Evolutionary conservation across 2,329 filamentous ascomycete species (phyloP).

Genomic region (Ophiostoma populinum): DNA sequence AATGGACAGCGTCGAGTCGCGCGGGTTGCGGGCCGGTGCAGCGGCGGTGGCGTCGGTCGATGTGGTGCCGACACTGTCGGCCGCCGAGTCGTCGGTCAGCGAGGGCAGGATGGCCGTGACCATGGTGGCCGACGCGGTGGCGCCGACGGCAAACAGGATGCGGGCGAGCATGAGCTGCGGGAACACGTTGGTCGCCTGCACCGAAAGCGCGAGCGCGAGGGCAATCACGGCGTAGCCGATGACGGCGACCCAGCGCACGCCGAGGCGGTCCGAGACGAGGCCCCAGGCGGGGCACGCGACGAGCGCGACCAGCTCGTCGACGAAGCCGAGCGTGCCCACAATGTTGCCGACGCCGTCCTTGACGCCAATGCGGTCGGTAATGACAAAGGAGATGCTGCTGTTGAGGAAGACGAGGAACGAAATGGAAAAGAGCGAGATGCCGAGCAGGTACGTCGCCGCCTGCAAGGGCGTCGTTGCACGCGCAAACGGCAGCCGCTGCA

Average conservation of each 20-base stretch:
- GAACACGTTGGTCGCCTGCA: conserved; percentile 75
- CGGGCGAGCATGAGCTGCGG: conserved; percentile 73
- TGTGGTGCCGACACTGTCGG: conserved; percentile 11
- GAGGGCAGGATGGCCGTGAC: conserved; percentile 84
- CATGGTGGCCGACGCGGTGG: conserved; percentile 90
- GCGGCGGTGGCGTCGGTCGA: conserved; percentile 34
- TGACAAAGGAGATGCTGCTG: conserved; percentile 67
- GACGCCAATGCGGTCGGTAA: conserved; percentile 65
- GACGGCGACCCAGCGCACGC: conserved; percentile 55
- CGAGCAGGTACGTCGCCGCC: conserved; percentile 60
- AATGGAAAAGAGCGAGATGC: conserved; percentile 73
- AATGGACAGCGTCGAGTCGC: conserved; percentile 48
- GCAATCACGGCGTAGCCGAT: conserved; percentile 72
- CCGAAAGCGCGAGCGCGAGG: conserved; percentile 58
- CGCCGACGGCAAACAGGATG: conserved; percentile 77
- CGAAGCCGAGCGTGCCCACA: conserved; percentile 72
- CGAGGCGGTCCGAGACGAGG: conserved; percentile 57
- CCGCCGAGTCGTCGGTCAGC: conserved; percentile 35
- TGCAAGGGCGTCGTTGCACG: conserved; percentile 41
- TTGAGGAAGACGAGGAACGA: conserved; percentile 83
- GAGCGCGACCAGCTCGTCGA: conserved; percentile 66
- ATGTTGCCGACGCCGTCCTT: conserved; percentile 59
- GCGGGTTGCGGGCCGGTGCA: conserved; percentile 25
- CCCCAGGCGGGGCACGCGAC: conserved; percentile 71
- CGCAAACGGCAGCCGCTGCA: conserved; percentile 40